Conservation (phyloP, 371 early-diverging fungal genomes). For the Rhizopus arrhizus region DNA sequence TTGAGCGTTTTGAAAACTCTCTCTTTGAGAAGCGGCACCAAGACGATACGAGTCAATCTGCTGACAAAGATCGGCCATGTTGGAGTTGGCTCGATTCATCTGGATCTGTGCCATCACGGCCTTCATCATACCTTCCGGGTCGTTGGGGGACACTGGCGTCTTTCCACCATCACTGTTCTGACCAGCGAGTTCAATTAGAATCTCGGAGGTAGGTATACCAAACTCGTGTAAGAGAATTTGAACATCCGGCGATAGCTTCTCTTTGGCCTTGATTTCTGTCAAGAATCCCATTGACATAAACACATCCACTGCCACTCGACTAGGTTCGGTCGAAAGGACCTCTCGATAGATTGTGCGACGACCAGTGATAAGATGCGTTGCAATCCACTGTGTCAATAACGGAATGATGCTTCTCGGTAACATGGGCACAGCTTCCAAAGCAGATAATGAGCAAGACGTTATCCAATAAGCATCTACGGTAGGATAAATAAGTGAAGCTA, state of each 20-base stretch:
- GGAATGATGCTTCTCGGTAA: conserved; percentile 52
- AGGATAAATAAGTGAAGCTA: conserved; percentile 52
- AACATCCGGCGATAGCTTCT: conserved; percentile 51
- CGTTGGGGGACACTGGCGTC: conserved; percentile 42
- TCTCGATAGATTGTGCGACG: conserved; percentile 54
- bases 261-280: conserved; percentile 44
- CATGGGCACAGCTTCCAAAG: conserved; percentile 51
- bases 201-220: conserved; percentile 49
- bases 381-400: conserved; percentile 52
- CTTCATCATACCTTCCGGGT: conserved; percentile 57
- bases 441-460: conserved; percentile 55
- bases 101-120: conserved; percentile 57
- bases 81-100: conserved; percentile 57
- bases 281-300: conserved; percentile 52
- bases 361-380: conserved; percentile 51
- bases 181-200: conserved; percentile 46
- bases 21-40: conserved; percentile 45
- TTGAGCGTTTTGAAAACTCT: conserved; percentile 54
- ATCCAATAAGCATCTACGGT: conserved; percentile 57
- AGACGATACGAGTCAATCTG: conserved; percentile 53
- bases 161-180: conserved; percentile 48
- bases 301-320: conserved; percentile 45
- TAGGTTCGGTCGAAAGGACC: conserved; percentile 51
- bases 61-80: conserved; percentile 56
- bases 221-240: conserved; percentile 54